phyloP scores from a whole-genome alignment of 768 basidiomycete genomes.

The Termitomyces sp. region DNA sequence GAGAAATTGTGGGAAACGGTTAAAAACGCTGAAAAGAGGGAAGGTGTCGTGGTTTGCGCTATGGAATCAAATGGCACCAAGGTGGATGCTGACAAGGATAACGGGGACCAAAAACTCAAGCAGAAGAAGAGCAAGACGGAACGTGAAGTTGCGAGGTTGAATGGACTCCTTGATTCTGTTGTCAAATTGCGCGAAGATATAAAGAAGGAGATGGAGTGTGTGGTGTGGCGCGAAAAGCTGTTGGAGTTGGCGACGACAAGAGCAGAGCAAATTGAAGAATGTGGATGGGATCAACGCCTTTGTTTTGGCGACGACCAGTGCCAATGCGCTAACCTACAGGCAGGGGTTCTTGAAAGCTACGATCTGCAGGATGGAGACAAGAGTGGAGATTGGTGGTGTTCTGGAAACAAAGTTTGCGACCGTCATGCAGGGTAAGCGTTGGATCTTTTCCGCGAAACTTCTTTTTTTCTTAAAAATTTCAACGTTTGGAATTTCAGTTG shows the following conservation, averaged over 20 bases:
- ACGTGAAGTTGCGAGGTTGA: slow-evolving; percentile 52
- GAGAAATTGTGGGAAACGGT: slow-evolving; percentile 71
- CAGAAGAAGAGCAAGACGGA: slow-evolving; percentile 41
- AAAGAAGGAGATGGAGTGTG: slow-evolving; percentile 63
- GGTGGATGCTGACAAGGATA: slow-evolving; percentile 20
- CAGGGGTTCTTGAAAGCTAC: slow-evolving; percentile 65
- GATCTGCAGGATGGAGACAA: slow-evolving; percentile 33
- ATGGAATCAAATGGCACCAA: slow-evolving; percentile 19
- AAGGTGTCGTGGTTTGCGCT: slow-evolving; percentile 57
- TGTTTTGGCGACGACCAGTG: slow-evolving; percentile 81
- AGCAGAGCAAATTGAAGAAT: slow-evolving; percentile 59
- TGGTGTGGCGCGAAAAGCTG: slow-evolving; percentile 65
- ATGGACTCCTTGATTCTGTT: slow-evolving; percentile 47
- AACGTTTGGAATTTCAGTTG: slow-evolving; percentile 39
- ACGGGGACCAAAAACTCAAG: slow-evolving; percentile 16
- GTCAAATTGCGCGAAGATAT: slow-evolving; percentile 57
- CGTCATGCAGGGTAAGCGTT: slow-evolving; percentile 65
- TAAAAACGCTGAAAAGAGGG: slow-evolving; percentile 60
- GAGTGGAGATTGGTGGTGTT: slow-evolving; percentile 71
- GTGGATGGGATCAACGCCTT: slow-evolving; percentile 87
- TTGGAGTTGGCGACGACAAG: slow-evolving; percentile 63
- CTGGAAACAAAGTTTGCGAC: slow-evolving; percentile 67
- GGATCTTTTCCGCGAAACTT: not conserved
- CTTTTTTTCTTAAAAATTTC: not conserved
- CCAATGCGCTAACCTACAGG: slow-evolving; percentile 68